phyloP scores from a whole-genome alignment of 352 stramenopile species.

The Globisporangium nodosum region DNA sequence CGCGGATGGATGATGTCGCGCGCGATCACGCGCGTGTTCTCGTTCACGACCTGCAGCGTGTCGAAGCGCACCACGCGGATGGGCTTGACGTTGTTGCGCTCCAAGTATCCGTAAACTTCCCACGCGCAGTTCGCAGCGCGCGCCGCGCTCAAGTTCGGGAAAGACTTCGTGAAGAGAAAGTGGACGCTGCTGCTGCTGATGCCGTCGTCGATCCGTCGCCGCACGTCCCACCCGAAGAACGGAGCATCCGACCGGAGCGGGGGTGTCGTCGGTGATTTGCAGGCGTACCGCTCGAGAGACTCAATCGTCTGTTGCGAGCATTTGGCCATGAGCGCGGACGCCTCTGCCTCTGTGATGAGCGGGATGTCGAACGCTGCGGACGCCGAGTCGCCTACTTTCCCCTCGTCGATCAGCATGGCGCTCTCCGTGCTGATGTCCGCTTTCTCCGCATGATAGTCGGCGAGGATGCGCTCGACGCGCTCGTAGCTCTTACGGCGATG shows the following conservation, averaged over 20 bases:
- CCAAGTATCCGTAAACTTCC: slow-evolving; percentile 23
- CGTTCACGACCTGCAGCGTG: slow-evolving; percentile 35
- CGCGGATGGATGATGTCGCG: slow-evolving; percentile 35
- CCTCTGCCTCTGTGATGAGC: slow-evolving; percentile 23
- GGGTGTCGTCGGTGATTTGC: background rate
- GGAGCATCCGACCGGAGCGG: slow-evolving; percentile 12
- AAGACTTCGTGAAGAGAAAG: slow-evolving; percentile 32
- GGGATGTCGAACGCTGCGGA: slow-evolving; percentile 5
- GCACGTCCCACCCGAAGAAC: slow-evolving; percentile 35
- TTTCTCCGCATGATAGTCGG: slow-evolving; percentile 37
- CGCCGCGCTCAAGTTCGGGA: slow-evolving; percentile 21
- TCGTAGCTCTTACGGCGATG: slow-evolving; percentile 28
- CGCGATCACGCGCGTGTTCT: slow-evolving; percentile 28
- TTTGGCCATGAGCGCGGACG: slow-evolving; percentile 23
- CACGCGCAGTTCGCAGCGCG: slow-evolving; percentile 21
- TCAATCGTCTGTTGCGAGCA: slow-evolving; percentile 21
- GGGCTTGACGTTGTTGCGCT: slow-evolving; percentile 27
- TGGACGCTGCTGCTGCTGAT: slow-evolving; percentile 24
- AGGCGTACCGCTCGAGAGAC: slow-evolving; percentile 14
- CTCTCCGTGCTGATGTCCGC: slow-evolving; percentile 4
- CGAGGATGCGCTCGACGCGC: slow-evolving; percentile 35
- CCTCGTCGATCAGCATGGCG: background rate
- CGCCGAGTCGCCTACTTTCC: background rate
- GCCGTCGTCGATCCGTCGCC: slow-evolving; percentile 21
- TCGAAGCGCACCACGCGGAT: slow-evolving; percentile 34